Percentiles rank a stretch among this genome's conserved stretches.
Evolutionary conservation across 768 basidiomycete genomes (phyloP).

Genomic region (Hygrocybe coccinea): DNA sequence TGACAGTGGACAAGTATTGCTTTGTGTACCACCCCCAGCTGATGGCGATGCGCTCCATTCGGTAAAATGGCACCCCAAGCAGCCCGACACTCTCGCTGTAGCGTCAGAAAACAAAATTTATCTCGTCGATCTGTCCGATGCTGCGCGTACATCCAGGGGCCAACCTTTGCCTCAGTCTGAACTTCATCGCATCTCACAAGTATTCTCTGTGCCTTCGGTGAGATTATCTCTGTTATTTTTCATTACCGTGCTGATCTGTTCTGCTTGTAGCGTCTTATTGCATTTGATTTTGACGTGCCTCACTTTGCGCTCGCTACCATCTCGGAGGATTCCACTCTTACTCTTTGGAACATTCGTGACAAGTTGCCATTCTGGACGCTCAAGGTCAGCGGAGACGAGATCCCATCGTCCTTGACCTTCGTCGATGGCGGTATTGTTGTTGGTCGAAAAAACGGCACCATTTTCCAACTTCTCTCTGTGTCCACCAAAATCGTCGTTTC

Average conservation of each 20-base stretch:
- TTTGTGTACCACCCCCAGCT: conserved; percentile 63
- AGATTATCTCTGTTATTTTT: conserved; percentile 25
- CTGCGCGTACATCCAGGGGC: conserved; percentile 42
- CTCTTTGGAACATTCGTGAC: conserved; percentile 78
- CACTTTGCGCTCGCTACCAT: conserved; percentile 77
- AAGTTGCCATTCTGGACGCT: conserved; percentile 69
- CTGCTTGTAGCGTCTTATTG: conserved; percentile 60
- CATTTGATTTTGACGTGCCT: conserved; percentile 79
- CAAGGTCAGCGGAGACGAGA: conserved; percentile 73
- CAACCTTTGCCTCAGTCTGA: conserved; percentile 67
- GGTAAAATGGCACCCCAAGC: conserved; percentile 87
- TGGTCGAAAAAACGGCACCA: conserved; percentile 77
- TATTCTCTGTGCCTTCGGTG: conserved; percentile 68
- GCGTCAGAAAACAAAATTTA: conserved; percentile 74
- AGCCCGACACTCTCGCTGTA: conserved; percentile 74
- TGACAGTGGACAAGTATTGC: conserved; percentile 56
- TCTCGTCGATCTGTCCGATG: conserved; percentile 66
- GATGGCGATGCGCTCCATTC: conserved; percentile 64
- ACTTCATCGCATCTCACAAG: conserved; percentile 61
- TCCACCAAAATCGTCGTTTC: conserved; percentile 70
- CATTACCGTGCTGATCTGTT: conserved; percentile 6
- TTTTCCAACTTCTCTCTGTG: conserved; percentile 77
- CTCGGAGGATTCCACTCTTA: conserved; percentile 75
- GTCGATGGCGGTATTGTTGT: conserved; percentile 83
- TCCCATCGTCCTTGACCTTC: conserved; percentile 78